Evolutionary conservation across 331 rosid genomes (phyloP).

Genomic region (Spiraea crenata): DNA sequence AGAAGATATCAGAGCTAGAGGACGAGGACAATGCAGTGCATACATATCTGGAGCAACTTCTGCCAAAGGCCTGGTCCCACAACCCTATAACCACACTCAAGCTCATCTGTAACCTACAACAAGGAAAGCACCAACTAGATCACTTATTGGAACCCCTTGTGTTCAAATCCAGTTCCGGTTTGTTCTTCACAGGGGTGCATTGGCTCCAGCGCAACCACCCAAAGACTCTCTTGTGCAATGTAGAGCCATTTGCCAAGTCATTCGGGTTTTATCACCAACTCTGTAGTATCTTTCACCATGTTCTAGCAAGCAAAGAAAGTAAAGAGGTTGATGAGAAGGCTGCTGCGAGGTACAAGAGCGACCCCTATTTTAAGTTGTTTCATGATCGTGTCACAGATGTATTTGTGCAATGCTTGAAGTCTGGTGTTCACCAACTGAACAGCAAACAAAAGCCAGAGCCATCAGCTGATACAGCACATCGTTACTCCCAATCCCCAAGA

Average conservation of each 20-base stretch:
- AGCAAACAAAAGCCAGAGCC: not conserved
- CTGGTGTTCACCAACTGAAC: not conserved
- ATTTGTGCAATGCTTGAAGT: not conserved
- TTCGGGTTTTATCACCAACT: no score
- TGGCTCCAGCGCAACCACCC: slow-evolving; percentile 1
- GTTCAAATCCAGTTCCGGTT: not conserved
- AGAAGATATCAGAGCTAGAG: no score
- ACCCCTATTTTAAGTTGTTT: not conserved
- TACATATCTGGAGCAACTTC: not conserved
- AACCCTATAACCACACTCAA: not conserved
- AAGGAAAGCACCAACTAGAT: no score
- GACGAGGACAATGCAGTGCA: no score
- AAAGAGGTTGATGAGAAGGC: no score
- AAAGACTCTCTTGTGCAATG: not conserved
- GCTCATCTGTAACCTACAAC: not conserved
- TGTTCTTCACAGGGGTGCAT: not conserved
- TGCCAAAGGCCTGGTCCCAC: not conserved
- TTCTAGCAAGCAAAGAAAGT: no score
- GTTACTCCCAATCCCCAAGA: no score
- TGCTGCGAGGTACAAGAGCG: not conserved
- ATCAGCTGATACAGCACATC: not conserved
- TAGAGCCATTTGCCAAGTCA: not conserved
- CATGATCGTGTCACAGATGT: not conserved
- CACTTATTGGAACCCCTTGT: no score
- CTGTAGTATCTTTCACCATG: no score